A percentile compares a stretch with the other conserved stretches of the same genome.
phyloP scores from a whole-genome alignment of 768 basidiomycete genomes.

The Pisolithus tinctorius region DNA sequence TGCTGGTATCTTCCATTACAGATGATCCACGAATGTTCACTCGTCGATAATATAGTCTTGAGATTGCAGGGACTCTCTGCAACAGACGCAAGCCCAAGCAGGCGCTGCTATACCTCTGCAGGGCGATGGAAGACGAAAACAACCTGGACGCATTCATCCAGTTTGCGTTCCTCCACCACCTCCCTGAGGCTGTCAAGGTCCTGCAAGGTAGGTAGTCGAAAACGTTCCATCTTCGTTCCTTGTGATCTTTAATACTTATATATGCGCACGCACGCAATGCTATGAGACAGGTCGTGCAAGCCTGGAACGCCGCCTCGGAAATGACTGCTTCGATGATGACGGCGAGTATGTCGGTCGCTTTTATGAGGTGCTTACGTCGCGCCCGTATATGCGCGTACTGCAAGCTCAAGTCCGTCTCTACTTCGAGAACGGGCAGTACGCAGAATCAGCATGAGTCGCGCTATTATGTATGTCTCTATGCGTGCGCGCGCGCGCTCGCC shows the following conservation, averaged over 20 bases:
- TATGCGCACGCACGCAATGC: background rate
- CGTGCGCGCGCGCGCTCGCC: background rate
- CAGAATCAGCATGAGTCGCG: conserved; percentile 28
- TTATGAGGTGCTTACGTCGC: conserved; percentile 32
- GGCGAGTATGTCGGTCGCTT: conserved; percentile 30
- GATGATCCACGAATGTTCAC: conserved; percentile 3
- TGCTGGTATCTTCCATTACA: too few relatives aligned
- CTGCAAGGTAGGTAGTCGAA: conserved; percentile 18
- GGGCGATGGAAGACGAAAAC: conserved; percentile 34
- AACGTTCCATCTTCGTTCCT: background rate
- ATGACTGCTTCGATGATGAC: conserved; percentile 33
- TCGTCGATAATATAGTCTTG: conserved; percentile 19
- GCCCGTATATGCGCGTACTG: conserved; percentile 41
- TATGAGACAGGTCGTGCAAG: conserved; percentile 19
- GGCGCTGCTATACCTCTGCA: conserved; percentile 33
- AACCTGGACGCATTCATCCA: conserved; percentile 37
- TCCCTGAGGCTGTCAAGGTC: conserved; percentile 18
- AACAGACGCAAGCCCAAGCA: conserved; percentile 25
- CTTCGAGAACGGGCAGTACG: conserved; percentile 27
- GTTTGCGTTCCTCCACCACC: conserved; percentile 28
- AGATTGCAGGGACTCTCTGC: conserved; percentile 32
- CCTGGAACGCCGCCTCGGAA: conserved; percentile 24
- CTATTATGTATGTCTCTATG: too few relatives aligned
- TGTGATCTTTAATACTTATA: background rate
- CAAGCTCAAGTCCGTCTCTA: conserved; percentile 31